Base-by-base conservation (phyloP, 2,329 filamentous ascomycete genomes). In the Zymoseptoria passerinii region DNA sequence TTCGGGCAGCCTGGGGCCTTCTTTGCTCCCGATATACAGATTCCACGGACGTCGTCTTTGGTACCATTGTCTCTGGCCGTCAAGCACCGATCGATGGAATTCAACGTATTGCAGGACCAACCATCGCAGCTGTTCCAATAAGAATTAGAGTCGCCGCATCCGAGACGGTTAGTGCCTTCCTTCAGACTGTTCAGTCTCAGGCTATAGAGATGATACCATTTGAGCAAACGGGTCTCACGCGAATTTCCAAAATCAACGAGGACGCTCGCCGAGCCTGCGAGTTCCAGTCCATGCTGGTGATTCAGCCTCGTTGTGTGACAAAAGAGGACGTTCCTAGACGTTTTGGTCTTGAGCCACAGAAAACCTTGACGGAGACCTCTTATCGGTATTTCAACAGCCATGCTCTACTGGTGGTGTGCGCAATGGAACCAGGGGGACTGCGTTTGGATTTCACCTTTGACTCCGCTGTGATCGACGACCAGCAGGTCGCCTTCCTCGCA, bases 241-340 rank as follows among this genome's bases (percentile, higher is more conserved):
- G 48, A 3, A 61, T 61, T 10, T 18, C 19, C 8, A 40, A 28
- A 13, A 53, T 58, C 8, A 52, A 35, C 28, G 56, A 44, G 5
- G 19, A 55, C 7, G 50, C 58, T 18, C 44, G 40, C 19, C 50
- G 55, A 16, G 81, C 81, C 1, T 84, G 82, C 64, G 77, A 83
- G 60, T 76, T 83, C 54, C 77, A 80, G 16, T 82, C 80, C 0
- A 76, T 82, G 8, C 70, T 84, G 1, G 78, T 83, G 0, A 75
- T 84, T 13, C 81, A 84, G 55, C 67, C 68, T n/a, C n/a, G n/a
- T n/a, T n/a, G n/a, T n/a, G n/a, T n/a, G n/a, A n/a, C n/a, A n/a
- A n/a, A n/a, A n/a, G n/a, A n/a, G n/a, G n/a, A n/a, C n/a, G n/a
- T n/a, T n/a, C n/a, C n/a, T n/a, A n/a, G n/a, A n/a, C n/a, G n/a